These are phyloP conservation scores for Venturia aucupariae DNA, from an alignment of 2,329 filamentous ascomycete species.

Conservation along the genomic window DNA sequence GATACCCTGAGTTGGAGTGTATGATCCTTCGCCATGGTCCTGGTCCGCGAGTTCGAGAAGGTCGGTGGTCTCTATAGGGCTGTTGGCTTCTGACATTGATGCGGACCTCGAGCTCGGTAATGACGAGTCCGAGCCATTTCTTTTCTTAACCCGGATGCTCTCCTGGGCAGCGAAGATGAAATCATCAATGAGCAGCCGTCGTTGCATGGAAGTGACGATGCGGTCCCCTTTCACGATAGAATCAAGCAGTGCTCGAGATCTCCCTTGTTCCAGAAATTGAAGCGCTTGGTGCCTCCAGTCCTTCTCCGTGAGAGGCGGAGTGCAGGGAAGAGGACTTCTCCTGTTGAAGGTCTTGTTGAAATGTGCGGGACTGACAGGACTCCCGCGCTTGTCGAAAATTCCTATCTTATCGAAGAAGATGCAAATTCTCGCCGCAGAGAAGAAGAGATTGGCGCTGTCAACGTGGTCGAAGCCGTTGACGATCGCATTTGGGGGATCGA, in stretches of 20 bases:
- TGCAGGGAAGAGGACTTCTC: conserved; percentile 1
- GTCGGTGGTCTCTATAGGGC: neutral
- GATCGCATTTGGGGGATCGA: conserved; percentile 6
- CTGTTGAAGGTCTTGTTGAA: conserved; percentile 3
- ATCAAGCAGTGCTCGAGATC: conserved; percentile 15
- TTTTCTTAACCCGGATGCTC: neutral
- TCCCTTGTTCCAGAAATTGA: conserved; percentile 16
- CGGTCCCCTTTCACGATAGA: conserved; percentile 13
- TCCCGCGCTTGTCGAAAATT: conserved; percentile 1
- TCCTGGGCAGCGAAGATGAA: conserved; percentile 3
- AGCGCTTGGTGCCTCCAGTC: conserved; percentile 17
- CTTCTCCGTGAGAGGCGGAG: conserved; percentile 1
- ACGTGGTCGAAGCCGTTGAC: conserved; percentile 11
- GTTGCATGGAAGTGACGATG: neutral
- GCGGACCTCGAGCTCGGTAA: neutral
- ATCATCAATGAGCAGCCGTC: conserved; percentile 4
- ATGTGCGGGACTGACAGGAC: neutral
- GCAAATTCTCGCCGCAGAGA: conserved; percentile 17
- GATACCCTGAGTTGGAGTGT: neutral
- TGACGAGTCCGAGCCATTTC: neutral
- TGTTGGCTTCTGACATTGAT: neutral
- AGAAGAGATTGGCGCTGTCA: conserved; percentile 17
- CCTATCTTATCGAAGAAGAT: conserved; percentile 11
- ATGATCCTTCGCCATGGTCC: neutral
- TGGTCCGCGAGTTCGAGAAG: neutral